A percentile compares a stretch with the other conserved stretches of the same genome.
These are phyloP conservation scores for Nakazawaea ambrosiae DNA, from an alignment of 805 yeast genomes.

Conservation along the genomic window DNA sequence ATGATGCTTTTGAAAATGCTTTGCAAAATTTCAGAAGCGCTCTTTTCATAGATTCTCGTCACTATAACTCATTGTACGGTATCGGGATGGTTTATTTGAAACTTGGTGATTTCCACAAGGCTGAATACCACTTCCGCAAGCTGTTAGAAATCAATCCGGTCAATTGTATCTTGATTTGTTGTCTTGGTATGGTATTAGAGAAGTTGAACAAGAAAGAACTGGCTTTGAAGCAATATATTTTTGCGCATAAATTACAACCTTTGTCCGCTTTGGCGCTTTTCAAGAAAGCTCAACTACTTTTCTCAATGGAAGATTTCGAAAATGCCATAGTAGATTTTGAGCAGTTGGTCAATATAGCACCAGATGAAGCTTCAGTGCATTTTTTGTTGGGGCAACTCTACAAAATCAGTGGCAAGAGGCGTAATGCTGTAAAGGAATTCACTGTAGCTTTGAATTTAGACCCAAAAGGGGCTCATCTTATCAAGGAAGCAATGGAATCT, in stretches of 20 bases:
- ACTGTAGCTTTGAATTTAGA: conserved; percentile 87
- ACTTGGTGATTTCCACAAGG: conserved; percentile 75
- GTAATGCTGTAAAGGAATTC: conserved; percentile 75
- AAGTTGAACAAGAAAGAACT: conserved; percentile 58
- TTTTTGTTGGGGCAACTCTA: conserved; percentile 82
- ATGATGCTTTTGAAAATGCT: conserved; percentile 88
- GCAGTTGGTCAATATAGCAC: conserved; percentile 66
- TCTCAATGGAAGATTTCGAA: conserved; percentile 61
- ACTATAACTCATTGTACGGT: conserved; percentile 93
- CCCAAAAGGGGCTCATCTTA: conserved; percentile 84
- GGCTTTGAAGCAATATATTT: conserved; percentile 75
- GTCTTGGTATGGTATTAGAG: conserved; percentile 91
- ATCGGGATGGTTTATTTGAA: conserved; percentile 90
- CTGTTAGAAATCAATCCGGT: conserved; percentile 88
- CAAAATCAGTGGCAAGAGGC: conserved; percentile 64
- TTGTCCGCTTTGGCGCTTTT: conserved; percentile 78
- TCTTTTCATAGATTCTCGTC: conserved; percentile 67
- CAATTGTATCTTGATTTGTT: conserved; percentile 82
- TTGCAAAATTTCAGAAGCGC: conserved; percentile 77
- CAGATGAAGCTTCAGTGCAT: conserved; percentile 93
- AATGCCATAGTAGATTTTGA: conserved; percentile 74
- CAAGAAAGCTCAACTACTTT: conserved; percentile 78
- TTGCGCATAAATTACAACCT: conserved; percentile 83
- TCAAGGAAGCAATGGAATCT: conserved; percentile 75
- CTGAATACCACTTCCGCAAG: conserved; percentile 80